phyloP scores from a whole-genome alignment of 129 eudicot genomes.

The Ambrosia trifida region DNA sequence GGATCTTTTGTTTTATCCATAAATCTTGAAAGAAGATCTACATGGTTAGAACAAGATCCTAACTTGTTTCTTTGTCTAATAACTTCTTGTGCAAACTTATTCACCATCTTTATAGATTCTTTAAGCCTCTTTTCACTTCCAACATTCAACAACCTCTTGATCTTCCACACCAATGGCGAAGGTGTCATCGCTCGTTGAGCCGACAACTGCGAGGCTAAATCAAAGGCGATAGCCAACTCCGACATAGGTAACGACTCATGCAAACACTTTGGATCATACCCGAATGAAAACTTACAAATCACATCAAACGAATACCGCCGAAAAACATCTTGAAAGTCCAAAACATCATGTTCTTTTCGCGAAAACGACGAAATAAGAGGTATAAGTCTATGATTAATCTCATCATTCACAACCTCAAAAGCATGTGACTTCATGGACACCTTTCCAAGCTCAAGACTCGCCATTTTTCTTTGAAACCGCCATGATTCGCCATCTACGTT shows the following conservation, averaged over 20 bases:
- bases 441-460: slow-evolving; percentile 68
- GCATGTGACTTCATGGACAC: slow-evolving; percentile 51
- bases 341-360: slow-evolving; percentile 8
- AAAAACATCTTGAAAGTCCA: slow-evolving; percentile 84
- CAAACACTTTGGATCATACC: slow-evolving; percentile 65
- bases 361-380: slow-evolving; percentile 46
- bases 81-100: slow-evolving; percentile 58
- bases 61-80: slow-evolving; percentile 49
- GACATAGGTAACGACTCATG: slow-evolving; percentile 51
- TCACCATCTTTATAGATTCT: slow-evolving; percentile 44
- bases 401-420: slow-evolving; percentile 50
- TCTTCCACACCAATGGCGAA: slow-evolving; percentile 62
- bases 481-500: slow-evolving; percentile 86
- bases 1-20: slow-evolving; percentile 60
- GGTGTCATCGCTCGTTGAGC: slow-evolving; percentile 66
- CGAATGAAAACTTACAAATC: slow-evolving; percentile 76
- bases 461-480: slow-evolving; percentile 76
- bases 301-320: slow-evolving; percentile 64
- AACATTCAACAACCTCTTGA: slow-evolving; percentile 53
- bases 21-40: slow-evolving; percentile 77
- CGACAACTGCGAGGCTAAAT: slow-evolving; percentile 66
- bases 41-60: slow-evolving; percentile 41
- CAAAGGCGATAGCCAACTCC: slow-evolving; percentile 60
- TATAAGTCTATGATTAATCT: slow-evolving; percentile 46
- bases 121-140: slow-evolving; percentile 58